Evolutionary conservation across 2,329 filamentous ascomycete species (phyloP).

Genomic region (Cercospora beticola): DNA sequence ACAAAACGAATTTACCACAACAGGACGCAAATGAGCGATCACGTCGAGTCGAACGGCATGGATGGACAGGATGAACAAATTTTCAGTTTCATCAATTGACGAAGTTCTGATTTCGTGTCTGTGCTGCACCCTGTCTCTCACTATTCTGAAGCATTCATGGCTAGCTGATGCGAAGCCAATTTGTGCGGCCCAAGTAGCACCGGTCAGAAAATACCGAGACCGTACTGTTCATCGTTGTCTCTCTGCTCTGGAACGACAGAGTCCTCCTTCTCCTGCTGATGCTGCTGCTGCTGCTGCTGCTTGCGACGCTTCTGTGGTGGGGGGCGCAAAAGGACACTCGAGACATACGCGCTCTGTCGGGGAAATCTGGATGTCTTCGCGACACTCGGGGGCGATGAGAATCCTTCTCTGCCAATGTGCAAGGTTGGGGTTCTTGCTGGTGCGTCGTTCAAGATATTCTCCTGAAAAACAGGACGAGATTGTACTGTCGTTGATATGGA

Average conservation of each 20-base stretch:
- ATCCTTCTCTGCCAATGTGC: constrained; percentile 2
- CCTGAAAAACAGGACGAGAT: constrained; percentile 13
- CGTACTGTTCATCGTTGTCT: not conserved
- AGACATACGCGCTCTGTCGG: not conserved
- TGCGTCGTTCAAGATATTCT: constrained; percentile 13
- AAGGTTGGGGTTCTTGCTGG: constrained; percentile 3
- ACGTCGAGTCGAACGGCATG: not conserved
- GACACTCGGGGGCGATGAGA: not conserved
- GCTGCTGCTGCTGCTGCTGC: not conserved
- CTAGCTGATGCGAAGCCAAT: not conserved
- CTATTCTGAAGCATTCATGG: not conserved
- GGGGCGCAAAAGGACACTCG: not conserved
- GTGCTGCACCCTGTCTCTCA: not conserved
- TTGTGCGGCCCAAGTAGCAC: not conserved
- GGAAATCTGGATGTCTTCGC: not conserved
- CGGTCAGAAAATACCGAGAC: not conserved
- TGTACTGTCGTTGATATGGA: not conserved
- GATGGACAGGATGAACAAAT: not conserved
- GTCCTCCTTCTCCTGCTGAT: not conserved
- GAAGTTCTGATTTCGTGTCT: not conserved
- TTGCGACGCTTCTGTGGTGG: constrained; percentile 5
- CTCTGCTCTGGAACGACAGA: not conserved
- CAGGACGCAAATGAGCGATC: not conserved
- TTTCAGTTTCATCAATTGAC: not conserved
- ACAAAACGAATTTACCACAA: not conserved